A percentile compares a stretch with the other conserved stretches of the same genome.
Conservation (phyloP, 305 asterid genomes). For the Solanum chacoense region DNA sequence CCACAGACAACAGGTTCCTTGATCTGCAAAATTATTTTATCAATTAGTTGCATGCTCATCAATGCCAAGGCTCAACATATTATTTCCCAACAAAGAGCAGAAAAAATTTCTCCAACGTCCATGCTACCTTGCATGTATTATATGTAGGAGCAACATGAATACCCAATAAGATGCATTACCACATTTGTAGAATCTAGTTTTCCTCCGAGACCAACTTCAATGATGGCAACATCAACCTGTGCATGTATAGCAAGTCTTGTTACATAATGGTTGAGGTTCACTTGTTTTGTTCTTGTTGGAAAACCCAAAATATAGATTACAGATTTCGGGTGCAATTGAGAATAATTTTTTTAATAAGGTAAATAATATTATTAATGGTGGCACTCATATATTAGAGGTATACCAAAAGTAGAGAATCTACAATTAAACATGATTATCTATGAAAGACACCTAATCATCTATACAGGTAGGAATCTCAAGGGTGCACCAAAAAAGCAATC, state of each 20-base stretch:
- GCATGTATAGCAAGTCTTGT: constrained; percentile 6
- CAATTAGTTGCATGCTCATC: neutral
- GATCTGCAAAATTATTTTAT: constrained; percentile 34
- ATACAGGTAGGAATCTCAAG: neutral
- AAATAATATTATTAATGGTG: neutral
- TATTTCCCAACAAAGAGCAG: neutral
- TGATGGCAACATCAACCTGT: constrained; percentile 87
- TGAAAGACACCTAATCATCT: neutral
- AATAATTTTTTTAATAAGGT: neutral
- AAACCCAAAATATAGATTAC: neutral
- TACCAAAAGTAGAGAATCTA: neutral
- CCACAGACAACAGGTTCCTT: constrained; percentile 84
- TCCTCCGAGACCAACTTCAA: constrained; percentile 97
- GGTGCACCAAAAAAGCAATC: neutral
- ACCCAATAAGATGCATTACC: constrained; percentile 33
- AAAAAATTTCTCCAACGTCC: neutral
- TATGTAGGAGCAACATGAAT: neutral
- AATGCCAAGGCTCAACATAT: constrained; percentile 3
- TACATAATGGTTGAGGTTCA: neutral
- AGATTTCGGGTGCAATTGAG: neutral
- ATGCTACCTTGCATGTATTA: neutral
- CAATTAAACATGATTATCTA: neutral
- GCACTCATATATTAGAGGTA: neutral
- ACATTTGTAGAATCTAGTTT: constrained; percentile 76
- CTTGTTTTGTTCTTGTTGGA: neutral